Percentiles rank a stretch among this genome's conserved stretches.
These are phyloP conservation scores for Nannochloropsis salina DNA, from an alignment of 108 stramenopile genomes.

Conservation along the genomic window DNA sequence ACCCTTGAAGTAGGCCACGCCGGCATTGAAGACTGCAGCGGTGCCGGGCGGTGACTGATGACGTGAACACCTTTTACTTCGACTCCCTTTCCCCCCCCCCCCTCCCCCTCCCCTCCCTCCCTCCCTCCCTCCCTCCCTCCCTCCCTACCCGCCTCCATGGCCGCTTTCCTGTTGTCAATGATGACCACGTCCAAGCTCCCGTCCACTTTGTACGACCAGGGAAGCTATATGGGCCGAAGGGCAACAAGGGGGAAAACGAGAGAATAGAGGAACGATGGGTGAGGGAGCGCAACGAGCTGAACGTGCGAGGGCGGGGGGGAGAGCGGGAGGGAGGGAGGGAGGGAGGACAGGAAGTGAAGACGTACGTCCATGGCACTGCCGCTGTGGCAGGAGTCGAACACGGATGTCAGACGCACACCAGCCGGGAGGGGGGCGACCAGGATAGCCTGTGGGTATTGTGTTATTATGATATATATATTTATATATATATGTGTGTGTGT, in stretches of 20 bases:
- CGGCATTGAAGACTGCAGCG: no score
- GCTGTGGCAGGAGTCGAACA: constrained; percentile 81
- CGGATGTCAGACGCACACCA: constrained; percentile 67
- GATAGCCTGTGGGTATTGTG: no score
- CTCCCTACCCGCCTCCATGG: neutral
- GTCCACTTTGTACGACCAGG: neutral
- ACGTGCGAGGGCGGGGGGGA: no score
- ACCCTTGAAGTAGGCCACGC: no score
- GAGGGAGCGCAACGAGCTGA: no score
- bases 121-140: neutral
- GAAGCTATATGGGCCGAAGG: neutral
- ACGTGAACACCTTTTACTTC: no score
- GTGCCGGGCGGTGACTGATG: no score
- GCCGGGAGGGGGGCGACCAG: constrained; percentile 66
- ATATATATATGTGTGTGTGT: constrained; percentile 66
- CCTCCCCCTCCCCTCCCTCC: neutral
- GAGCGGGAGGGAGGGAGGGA: neutral
- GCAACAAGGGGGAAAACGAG: neutral
- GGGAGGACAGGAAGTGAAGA: neutral
- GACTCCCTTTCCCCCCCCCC: no score
- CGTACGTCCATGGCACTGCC: constrained; percentile 58
- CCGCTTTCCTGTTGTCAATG: no score
- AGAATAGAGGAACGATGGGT: no score
- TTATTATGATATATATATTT: no score
- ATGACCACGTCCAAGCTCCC: neutral